Evolutionary conservation across 495 filamentous ascomycete genomes (phyloP), one percentile per base, ranked within the genome.

Genomic region (Astrocystis sublimbata): DNA sequence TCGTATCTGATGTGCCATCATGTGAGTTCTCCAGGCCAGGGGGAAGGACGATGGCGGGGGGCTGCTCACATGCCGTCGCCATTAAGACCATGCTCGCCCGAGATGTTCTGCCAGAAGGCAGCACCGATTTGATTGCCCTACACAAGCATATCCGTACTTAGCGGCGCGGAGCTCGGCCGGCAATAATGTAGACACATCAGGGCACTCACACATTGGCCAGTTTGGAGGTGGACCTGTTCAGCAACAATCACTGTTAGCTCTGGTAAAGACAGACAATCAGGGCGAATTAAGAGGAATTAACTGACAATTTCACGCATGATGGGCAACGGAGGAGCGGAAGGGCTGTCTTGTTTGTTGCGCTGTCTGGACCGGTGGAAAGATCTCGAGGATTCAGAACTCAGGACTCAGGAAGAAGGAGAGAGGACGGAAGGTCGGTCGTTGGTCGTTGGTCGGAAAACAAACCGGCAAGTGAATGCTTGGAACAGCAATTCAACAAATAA

Each of bases 101-200:
- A 96, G 79, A 97, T 97, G 64, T 80, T 92, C 81, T 97, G 93
- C 91, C 93, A 97, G 87, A 97, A 97, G 77, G 93, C 93, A 82
- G 93, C 93, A 89, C 93, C 93, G 71, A 97, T 96, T 88, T 97
- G 93, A 89, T 97, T 97, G 86, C 93, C 93, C 88, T 94, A 73
- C 57, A 35, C 57, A 38, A n/a, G 62, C 68, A 55, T 65, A 65
- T 73, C 35, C 64, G 64, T 55, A 62, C 73, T 17, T 7, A 42
- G 36, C n/a, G 26, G 10, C 19, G 19, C n/a, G 4, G 35, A 42
- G 13, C 13, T 23, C 62, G 68, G 76, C n/a, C n/a, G 66, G 72
- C 58, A 61, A 62, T 46, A 28, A 51, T 28, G n/a, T 49, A 30
- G 35, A 28, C 43, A 46, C 49, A 54, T 54, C 10, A 50, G 61